A percentile compares a stretch with the other conserved stretches of the same genome.
These are phyloP conservation scores for Hyaloperonospora brassicae DNA, from an alignment of 352 stramenopile genomes.

Conservation along the genomic window DNA sequence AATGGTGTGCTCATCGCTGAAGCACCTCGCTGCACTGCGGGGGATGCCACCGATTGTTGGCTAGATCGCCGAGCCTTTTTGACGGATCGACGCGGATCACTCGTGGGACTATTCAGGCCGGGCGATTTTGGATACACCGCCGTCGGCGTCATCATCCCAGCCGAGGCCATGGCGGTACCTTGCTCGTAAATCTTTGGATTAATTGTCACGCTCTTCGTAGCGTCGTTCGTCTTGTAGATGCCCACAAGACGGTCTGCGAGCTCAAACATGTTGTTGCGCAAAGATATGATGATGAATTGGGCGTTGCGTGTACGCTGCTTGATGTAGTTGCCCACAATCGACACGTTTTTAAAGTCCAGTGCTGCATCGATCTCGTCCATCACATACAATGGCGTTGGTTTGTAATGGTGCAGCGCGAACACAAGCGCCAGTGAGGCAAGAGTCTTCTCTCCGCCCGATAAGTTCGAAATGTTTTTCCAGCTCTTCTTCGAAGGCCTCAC, in stretches of 20 bases:
- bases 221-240: slow-evolving; percentile 99
- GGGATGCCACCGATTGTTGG: slow-evolving; percentile 22
- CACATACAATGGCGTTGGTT: slow-evolving; percentile 98
- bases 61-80: slow-evolving; percentile 34
- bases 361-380: slow-evolving; percentile 95
- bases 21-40: slow-evolving; percentile 12
- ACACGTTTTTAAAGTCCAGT: slow-evolving; percentile 99
- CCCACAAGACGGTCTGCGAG: slow-evolving; percentile 97
- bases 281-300: slow-evolving; percentile 99
- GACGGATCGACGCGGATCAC: slow-evolving; percentile 12
- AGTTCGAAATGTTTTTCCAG: slow-evolving; percentile 99
- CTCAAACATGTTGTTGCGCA: slow-evolving; percentile 99
- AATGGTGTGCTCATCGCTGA: slow-evolving; percentile 21
- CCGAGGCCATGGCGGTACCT: slow-evolving; percentile 15
- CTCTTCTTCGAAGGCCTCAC: slow-evolving; percentile 99
- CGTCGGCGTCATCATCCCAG: slow-evolving; percentile 14
- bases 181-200: slow-evolving; percentile 89
- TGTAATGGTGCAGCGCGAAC: slow-evolving; percentile 99
- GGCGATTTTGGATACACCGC: slow-evolving; percentile 19
- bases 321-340: slow-evolving; percentile 99
- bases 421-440: slow-evolving; percentile 97
- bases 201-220: slow-evolving; percentile 98
- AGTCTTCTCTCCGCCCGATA: slow-evolving; percentile 98
- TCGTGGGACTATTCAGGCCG: slow-evolving; percentile 21
- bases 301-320: slow-evolving; percentile 98